Evolutionary conservation across 2,329 filamentous ascomycete species (phyloP).

Genomic region (Calonectria leucothoes): DNA sequence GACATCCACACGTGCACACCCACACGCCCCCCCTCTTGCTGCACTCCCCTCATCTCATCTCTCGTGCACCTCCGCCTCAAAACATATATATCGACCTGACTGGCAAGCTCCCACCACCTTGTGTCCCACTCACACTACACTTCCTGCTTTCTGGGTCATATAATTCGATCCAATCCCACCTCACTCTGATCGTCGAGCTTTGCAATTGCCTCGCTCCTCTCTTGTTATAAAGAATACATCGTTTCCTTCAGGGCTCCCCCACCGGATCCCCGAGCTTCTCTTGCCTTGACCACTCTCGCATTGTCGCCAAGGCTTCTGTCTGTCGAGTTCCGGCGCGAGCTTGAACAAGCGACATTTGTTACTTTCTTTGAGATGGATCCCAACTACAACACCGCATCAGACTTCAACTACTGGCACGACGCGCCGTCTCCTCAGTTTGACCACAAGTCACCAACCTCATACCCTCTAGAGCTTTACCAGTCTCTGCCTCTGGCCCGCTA

Average conservation of each 20-base stretch:
- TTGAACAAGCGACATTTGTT: background rate
- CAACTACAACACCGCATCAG: conserved; percentile 30
- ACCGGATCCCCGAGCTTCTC: background rate
- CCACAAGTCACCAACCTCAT: conserved; percentile 32
- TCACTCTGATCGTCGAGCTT: conserved; percentile 26
- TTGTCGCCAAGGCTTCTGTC: background rate
- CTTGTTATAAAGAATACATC: conserved; percentile 8
- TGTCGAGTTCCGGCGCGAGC: conserved; percentile 19
- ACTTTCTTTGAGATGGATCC: conserved; percentile 28
- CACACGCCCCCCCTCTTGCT: background rate
- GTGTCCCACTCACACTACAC: conserved; percentile 18
- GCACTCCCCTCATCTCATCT: conserved; percentile 1
- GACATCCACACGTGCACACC: background rate
- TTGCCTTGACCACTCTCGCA: conserved; percentile 2
- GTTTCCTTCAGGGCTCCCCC: background rate
- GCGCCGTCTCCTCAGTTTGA: conserved; percentile 32
- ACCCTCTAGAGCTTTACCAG: conserved; percentile 32
- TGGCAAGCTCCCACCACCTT: conserved; percentile 9
- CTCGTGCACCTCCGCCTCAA: conserved; percentile 4
- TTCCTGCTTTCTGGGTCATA: conserved; percentile 15
- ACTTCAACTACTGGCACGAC: conserved; percentile 24
- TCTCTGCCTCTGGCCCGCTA: conserved; percentile 43
- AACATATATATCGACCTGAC: conserved; percentile 13
- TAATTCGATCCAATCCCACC: conserved; percentile 23
- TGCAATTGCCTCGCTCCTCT: conserved; percentile 26